These are phyloP conservation scores for Penicillium sp. DNA, from an alignment of 2,329 filamentous ascomycete genomes.

Conservation along the genomic window DNA sequence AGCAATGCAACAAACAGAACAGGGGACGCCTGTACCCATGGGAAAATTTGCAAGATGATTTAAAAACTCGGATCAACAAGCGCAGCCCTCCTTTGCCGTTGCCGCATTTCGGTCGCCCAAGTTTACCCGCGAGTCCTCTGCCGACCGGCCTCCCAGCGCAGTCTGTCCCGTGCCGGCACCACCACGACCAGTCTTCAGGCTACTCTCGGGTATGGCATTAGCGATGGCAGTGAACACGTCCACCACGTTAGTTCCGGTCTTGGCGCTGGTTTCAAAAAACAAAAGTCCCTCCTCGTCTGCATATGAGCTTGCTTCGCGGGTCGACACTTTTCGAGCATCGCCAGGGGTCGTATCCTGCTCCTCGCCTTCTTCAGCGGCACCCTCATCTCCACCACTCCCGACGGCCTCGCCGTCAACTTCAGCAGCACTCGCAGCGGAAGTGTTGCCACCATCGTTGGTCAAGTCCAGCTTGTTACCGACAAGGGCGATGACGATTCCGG, in stretches of 20 bases:
- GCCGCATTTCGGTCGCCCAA: constrained; percentile 73
- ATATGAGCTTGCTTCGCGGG: constrained; percentile 88
- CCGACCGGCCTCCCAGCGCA: constrained; percentile 56
- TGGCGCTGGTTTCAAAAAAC: constrained; percentile 98
- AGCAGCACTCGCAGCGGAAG: constrained; percentile 32
- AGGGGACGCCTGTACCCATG: constrained; percentile 25
- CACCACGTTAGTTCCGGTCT: constrained; percentile 90
- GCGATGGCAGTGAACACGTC: constrained; percentile 98
- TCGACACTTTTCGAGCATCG: constrained; percentile 84
- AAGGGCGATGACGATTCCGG: constrained; percentile 94
- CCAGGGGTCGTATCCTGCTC: constrained; percentile 66
- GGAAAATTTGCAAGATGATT: constrained; percentile 18
- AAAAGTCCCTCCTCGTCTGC: constrained; percentile 91
- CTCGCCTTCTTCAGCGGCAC: constrained; percentile 54
- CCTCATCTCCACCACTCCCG: constrained; percentile 41
- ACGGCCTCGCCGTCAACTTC: constrained; percentile 45
- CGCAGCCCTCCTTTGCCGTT: constrained; percentile 87
- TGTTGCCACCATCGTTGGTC: constrained; percentile 63
- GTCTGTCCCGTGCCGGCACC: constrained; percentile 62
- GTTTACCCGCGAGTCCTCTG: constrained; percentile 72
- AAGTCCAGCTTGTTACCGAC: constrained; percentile 98
- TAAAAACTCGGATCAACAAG: constrained; percentile 63
- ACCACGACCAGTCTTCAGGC: constrained; percentile 85
- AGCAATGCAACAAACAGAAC: constrained; percentile 10
- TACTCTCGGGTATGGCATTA: constrained; percentile 96